Evolutionary conservation across 2,329 filamentous ascomycete genomes (phyloP), one percentile per base, ranked within the genome.

Genomic region (Microsporum audouinii): DNA sequence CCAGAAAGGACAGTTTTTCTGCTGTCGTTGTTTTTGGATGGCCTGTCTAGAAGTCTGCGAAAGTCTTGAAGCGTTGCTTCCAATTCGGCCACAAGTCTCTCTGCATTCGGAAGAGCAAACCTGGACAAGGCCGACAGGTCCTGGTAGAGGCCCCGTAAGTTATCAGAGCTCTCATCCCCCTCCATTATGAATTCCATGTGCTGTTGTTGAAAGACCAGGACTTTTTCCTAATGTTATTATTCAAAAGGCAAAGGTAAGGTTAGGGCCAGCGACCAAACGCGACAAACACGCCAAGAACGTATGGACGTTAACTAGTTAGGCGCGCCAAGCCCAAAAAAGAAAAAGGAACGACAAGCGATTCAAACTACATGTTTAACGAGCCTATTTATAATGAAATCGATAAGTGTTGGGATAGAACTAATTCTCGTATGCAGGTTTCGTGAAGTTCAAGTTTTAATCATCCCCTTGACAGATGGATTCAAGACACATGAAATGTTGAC

Each of bases 131-230:
- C 85, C 67, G 88, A 79, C 64, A 99, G 84, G 76, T 96, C 91
- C 73, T 88, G 84, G 74, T 95, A 89, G 68, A 99, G 84, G 73
- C 84, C 86, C 77, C 91, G 86, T 69, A 97, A 84, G 75, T 85
- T 84, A 71, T 87, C 86, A 71, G 95, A 81, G 70, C 82, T 84
- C 72, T 85, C 85, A 71, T 84, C 78, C 70, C 88, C 86, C 73
- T 87, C 84, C 89, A 94, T 92, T 36, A 53, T 49, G 58, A 62
- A 65, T 47, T 41, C 36, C 34, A 31, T 31, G 51, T 29, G 33
- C 14, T 34, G 31, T 43, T 41, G 56, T 41, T 58, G 56, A 29
- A 29, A 14, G 29, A 5, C 14, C 56, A 58, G 36, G 56, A 41
- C 33, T 36, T 58, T 43, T 58, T 31, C 8, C n/a, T 34, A 36